Base-by-base conservation (phyloP, 164 flowering plant genomes). In the Annona cherimola region DNA sequence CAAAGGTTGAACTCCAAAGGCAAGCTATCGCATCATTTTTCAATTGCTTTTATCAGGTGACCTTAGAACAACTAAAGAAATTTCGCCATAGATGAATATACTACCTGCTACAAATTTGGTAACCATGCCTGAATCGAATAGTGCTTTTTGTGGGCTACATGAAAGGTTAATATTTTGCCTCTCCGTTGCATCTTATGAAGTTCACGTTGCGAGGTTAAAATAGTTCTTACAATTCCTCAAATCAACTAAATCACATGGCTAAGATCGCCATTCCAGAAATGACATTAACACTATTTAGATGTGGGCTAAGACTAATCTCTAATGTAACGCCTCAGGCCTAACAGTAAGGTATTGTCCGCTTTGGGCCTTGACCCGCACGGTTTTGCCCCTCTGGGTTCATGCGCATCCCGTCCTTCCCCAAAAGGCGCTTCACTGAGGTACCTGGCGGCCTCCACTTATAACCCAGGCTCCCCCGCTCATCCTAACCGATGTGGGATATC, bases 181-280 rank as follows among this genome's bases (percentile, higher is more conserved):
- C 77, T 84, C 86, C 63, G 92, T 91, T 81, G 64, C 84, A 61
- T 85, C 88, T 42, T 91, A 91, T 83, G 97, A 95, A 83, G 95
- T 93, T 76, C 88, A 97, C 68, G 83, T 88, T 71, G 87, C 91
- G 50, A 85, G 97, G 71, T 74, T 93, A 63, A 95, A 95, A 79
- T 90, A 96, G 96, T 84, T 91, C 68, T 79, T 81, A 50, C 83
- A 69, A 70, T 84, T 88, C 67, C 80, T 93, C 54, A 85, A 84
- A 67, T 77, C 86, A 42, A 72, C 71, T 12, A 78, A 75, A 54
- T 78, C 74, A 67, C 69, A 42, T 66, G 60, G 57, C 6, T 35
- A 69, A 16, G 39, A 68, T 67, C 73, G 75, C 71, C 70, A 59
- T 41, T 73, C 71, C 35, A 73, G 72, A 45, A 59, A 41, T 69